Evolutionary conservation across 495 filamentous ascomycete species (phyloP).

Genomic region (Hypoxylon lenormandii): DNA sequence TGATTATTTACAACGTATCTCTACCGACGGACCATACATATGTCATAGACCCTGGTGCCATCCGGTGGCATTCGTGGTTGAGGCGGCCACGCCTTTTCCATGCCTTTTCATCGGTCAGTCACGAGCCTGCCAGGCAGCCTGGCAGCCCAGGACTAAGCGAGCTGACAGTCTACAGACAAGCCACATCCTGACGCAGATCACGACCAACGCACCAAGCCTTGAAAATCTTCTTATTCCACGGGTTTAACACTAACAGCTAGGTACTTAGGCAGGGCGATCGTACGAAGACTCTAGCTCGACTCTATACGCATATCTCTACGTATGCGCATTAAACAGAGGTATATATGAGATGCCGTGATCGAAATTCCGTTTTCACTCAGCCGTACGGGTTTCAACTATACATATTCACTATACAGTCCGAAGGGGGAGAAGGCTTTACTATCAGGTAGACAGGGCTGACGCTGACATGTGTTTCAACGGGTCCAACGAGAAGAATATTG

Average conservation of each 20-base stretch:
- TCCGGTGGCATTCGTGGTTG: conserved; percentile 6
- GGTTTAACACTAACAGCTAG: background rate
- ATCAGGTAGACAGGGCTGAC: conserved; percentile 15
- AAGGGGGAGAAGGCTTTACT: conserved; percentile 12
- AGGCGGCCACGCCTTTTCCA: conserved; percentile 30
- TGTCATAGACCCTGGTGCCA: conserved; percentile 6
- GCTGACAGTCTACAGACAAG: conserved; percentile 9
- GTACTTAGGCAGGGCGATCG: no score
- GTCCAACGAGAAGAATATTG: conserved; percentile 9
- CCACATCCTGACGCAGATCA: conserved; percentile 31
- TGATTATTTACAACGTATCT: background rate
- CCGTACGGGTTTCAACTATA: conserved; percentile 5
- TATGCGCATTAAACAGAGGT: no score
- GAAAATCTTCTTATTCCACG: conserved; percentile 17
- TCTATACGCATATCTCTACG: background rate
- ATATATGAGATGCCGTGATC: conserved; percentile 9
- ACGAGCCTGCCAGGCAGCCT: conserved; percentile 5
- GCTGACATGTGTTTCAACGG: conserved; percentile 31
- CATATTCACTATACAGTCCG: background rate
- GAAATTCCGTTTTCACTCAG: conserved; percentile 3
- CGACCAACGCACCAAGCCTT: conserved; percentile 26
- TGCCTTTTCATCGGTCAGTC: conserved; percentile 9
- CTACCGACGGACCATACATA: conserved; percentile 7
- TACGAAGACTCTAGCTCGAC: conserved; percentile 8
- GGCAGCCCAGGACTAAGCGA: background rate